Evolutionary conservation across 2,329 filamentous ascomycete species (phyloP).

Genomic region (Tothia fuscella): DNA sequence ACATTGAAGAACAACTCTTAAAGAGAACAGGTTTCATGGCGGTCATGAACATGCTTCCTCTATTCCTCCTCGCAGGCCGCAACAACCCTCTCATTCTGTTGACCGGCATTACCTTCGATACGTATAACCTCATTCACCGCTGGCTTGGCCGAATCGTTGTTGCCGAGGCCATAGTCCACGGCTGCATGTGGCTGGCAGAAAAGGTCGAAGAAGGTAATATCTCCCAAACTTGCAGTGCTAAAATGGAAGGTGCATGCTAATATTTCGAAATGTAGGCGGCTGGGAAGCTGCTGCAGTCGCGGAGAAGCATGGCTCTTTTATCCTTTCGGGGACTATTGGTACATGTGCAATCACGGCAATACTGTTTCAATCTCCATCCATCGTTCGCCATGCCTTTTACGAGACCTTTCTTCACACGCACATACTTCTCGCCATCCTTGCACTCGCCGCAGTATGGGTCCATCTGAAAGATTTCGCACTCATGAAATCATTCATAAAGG

Average conservation of each 20-base stretch:
- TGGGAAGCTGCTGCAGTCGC: slow-evolving; percentile 36
- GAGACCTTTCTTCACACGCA: slow-evolving; percentile 66
- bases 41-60: slow-evolving; percentile 65
- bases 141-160: slow-evolving; percentile 70
- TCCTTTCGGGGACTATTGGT: slow-evolving; percentile 52
- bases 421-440: slow-evolving; percentile 48
- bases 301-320: slow-evolving; percentile 33
- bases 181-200: slow-evolving; percentile 43
- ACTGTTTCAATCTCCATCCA: slow-evolving; percentile 55
- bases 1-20: slow-evolving; percentile 54
- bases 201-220: slow-evolving; percentile 21
- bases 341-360: slow-evolving; percentile 51
- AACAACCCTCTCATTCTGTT: slow-evolving; percentile 68
- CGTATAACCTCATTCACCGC: slow-evolving; percentile 69
- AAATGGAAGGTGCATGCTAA: not conserved
- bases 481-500: slow-evolving; percentile 49
- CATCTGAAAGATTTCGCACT: slow-evolving; percentile 46
- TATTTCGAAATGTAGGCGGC: slow-evolving; percentile 23
- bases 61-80: slow-evolving; percentile 61
- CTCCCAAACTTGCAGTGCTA: not conserved
- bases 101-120: slow-evolving; percentile 66
- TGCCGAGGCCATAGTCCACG: slow-evolving; percentile 56
- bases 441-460: slow-evolving; percentile 54
- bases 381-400: slow-evolving; percentile 66
- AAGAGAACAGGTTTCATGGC: slow-evolving; percentile 60